phyloP scores from a whole-genome alignment of 2,329 filamentous ascomycete species.

The Sclerotinia sclerotiorum region DNA sequence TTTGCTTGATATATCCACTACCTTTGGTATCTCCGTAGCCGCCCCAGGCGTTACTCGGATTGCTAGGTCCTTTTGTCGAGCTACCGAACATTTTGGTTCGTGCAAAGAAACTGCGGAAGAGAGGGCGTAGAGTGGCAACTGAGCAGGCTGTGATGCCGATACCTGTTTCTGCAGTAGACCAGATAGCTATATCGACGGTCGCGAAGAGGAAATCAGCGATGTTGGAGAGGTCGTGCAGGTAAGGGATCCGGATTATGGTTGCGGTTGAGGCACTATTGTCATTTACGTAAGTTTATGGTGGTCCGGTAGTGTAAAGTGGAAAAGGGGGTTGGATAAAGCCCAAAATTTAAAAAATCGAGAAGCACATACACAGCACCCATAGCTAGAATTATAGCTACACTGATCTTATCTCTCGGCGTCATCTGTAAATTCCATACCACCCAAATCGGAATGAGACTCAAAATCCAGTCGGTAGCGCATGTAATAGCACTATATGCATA shows the following conservation, averaged over 20 bases:
- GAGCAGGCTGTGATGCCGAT: constrained; percentile 45
- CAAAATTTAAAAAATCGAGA: neutral
- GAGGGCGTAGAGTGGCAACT: constrained; percentile 44
- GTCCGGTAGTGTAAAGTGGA: no score
- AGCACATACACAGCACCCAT: constrained; percentile 43
- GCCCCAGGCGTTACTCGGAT: neutral
- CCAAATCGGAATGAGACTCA: constrained; percentile 45
- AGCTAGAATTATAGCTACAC: constrained; percentile 37
- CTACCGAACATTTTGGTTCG: constrained; percentile 6
- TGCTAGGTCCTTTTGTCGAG: neutral
- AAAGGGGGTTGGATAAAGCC: no score
- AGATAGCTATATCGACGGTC: constrained; percentile 46
- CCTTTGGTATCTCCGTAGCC: neutral
- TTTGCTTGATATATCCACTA: constrained; percentile 11
- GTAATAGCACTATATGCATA: constrained; percentile 45
- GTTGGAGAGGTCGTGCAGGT: constrained; percentile 42
- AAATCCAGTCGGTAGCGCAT: constrained; percentile 45
- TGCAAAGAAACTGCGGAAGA: constrained; percentile 37
- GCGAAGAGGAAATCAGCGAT: constrained; percentile 44
- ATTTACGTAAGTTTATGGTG: constrained; percentile 1
- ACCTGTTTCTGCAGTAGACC: constrained; percentile 46
- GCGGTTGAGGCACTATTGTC: constrained; percentile 42
- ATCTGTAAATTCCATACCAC: constrained; percentile 46
- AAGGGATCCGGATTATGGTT: constrained; percentile 47
- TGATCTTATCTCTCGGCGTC: constrained; percentile 43